A percentile compares a stretch with the other conserved stretches of the same genome.
phyloP scores from a whole-genome alignment of 805 yeast genomes.

The Saturnispora dispora region DNA sequence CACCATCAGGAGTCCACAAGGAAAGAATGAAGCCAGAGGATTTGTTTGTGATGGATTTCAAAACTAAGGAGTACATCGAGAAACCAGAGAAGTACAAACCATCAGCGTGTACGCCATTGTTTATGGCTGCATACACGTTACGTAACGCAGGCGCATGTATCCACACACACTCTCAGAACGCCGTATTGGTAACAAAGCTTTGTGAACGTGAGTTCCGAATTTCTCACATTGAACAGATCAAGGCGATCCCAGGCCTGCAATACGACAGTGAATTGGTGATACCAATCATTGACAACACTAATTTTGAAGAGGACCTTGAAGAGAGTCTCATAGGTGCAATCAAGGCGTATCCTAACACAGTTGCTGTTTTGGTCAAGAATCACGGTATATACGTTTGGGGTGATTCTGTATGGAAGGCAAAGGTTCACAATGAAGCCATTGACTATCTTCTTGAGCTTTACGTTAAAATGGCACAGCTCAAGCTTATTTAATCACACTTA shows the following conservation, averaged over 20 bases:
- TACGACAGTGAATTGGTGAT: conserved; percentile 68
- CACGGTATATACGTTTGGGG: conserved; percentile 99
- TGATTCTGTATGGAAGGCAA: conserved; percentile 83
- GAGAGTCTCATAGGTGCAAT: conserved; percentile 58
- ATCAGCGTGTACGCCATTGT: conserved; percentile 90
- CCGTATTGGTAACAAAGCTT: conserved; percentile 70
- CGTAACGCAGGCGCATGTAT: conserved; percentile 86
- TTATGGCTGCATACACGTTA: conserved; percentile 55
- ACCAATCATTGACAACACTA: conserved; percentile 87
- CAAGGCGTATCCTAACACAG: conserved; percentile 59
- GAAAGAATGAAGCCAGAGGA: conserved; percentile 77
- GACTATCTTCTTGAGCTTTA: conserved; percentile 84
- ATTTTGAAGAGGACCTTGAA: conserved; percentile 77
- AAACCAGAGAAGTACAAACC: conserved; percentile 67
- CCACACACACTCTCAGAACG: conserved; percentile 87
- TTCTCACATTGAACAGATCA: conserved; percentile 80
- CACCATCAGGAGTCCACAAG: conserved; percentile 96
- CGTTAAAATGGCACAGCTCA: conserved; percentile 57
- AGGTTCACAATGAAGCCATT: conserved; percentile 84
- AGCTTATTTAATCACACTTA: not conserved
- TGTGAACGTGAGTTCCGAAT: conserved; percentile 67
- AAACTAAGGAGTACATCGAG: conserved; percentile 42
- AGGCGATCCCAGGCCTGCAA: conserved; percentile 70
- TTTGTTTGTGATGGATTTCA: conserved; percentile 65
- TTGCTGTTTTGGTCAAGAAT: conserved; percentile 84